These are phyloP conservation scores for Podaxis pistillaris DNA, from an alignment of 768 basidiomycete genomes.

Conservation along the genomic window DNA sequence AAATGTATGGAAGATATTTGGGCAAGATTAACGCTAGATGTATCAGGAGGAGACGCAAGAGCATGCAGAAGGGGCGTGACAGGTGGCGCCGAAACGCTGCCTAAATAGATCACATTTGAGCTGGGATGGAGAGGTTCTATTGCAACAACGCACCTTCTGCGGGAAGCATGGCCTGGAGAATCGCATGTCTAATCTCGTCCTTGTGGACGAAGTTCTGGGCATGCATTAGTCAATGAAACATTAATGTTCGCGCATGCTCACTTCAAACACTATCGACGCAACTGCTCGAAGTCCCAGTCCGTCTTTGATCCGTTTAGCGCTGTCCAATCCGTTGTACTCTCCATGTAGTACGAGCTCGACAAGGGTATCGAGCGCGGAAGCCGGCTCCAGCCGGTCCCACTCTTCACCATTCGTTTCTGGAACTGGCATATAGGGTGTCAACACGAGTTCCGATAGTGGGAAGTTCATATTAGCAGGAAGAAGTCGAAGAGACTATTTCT, in stretches of 20 bases:
- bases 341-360: constrained; percentile 84
- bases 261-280: constrained; percentile 83
- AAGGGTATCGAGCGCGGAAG: constrained; percentile 79
- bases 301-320: constrained; percentile 58
- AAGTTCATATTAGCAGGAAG: constrained; percentile 47
- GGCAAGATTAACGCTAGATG: constrained; percentile 51
- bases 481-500: constrained; percentile 41
- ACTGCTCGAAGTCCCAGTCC: constrained; percentile 73
- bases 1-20: constrained; percentile 67
- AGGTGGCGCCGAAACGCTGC: constrained; percentile 36
- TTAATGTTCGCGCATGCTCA: constrained; percentile 26
- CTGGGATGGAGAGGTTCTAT: constrained; percentile 1
- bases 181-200: constrained; percentile 67
- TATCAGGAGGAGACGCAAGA: constrained; percentile 60
- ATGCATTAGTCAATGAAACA: constrained; percentile 5
- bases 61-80: constrained; percentile 69
- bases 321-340: constrained; percentile 74
- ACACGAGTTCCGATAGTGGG: constrained; percentile 62
- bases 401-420: constrained; percentile 88
- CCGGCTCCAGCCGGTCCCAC: constrained; percentile 83
- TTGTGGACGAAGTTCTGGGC: constrained; percentile 72
- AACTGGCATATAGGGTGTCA: constrained; percentile 75
- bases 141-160: constrained; percentile 40
- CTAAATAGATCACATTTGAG: constrained; percentile 8
- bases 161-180: constrained; percentile 74